Base-by-base conservation (phyloP, 345 rosid species). In the Bretschneidera sinensis region DNA sequence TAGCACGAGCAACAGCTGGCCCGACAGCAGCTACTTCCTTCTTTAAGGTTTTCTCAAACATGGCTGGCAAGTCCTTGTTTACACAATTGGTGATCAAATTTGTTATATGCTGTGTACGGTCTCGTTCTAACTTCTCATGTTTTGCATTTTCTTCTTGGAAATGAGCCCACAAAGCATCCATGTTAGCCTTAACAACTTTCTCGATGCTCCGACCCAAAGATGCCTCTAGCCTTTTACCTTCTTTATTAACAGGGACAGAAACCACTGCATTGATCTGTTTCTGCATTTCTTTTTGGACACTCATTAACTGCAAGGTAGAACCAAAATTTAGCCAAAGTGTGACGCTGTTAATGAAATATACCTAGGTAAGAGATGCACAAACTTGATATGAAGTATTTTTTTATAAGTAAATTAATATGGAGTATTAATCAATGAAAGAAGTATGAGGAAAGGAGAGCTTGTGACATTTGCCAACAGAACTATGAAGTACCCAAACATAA, bases 111-210 rank as follows among this genome's bases (percentile, higher is more conserved):
- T 78, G 87, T 18, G 64, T 70, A 23, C 67, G 81, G 20, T 86
- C 92, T 51, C 85, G 77, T 62, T 78, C 78, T 54, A 74, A 69
- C 62, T 75, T 86, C 74, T 86, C 89, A 67, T 61, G 81, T 59
- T 75, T 81, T 34, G 81, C 78, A 70, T 67, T 81, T 62, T 81
- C 87, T 79, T 84, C 89, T 67, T 72, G 87, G 66, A 81, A 51
- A 50, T 80, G 89, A 71, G 87, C 89, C 89, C 89, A 83, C 55
- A 76, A 24, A 43, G 89, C 89, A 78, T 86, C 92, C 17, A 68
- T 57, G 67, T 84, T 79, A 5, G 85, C 85, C 80, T 78, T 86
- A 33, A 81, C 62, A 59, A 78, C 65, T 62, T 80, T 86, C 68
- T 81, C 89, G 73, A 83, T 66, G 74, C 56, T 75, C 61, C 82